These are phyloP conservation scores for Amphibolis antarctica DNA, from an alignment of 106 monocot species.

Conservation along the genomic window DNA sequence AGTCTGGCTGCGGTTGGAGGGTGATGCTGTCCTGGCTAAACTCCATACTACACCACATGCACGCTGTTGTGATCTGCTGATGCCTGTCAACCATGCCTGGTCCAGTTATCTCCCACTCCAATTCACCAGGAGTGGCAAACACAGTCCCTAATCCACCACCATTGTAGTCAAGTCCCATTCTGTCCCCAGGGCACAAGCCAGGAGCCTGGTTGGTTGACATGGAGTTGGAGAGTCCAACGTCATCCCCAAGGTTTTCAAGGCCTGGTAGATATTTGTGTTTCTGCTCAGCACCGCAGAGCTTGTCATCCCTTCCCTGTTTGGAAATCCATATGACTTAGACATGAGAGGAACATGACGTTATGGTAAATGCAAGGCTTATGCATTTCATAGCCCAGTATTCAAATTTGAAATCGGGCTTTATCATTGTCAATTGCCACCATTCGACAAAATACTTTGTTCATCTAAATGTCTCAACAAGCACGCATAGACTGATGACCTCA, in stretches of 20 bases:
- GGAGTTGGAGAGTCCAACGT: conserved; percentile 19
- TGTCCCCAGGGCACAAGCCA: conserved; percentile 9
- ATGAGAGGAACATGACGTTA: no score
- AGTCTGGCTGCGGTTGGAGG: conserved; percentile 27
- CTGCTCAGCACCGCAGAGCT: conserved; percentile 6
- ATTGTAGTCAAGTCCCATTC: conserved; percentile 31
- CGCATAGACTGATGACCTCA: no score
- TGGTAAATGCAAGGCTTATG: no score
- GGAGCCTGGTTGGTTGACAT: conserved; percentile 14
- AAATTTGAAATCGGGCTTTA: no score
- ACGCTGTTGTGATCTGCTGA: conserved; percentile 19
- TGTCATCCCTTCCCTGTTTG: conserved; percentile 20
- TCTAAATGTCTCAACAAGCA: no score
- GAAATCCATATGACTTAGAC: background rate
- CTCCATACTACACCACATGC: conserved; percentile 66
- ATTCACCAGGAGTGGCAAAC: conserved; percentile 15
- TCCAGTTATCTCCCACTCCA: conserved; percentile 40
- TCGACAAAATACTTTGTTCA: no score
- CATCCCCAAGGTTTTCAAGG: conserved; percentile 23
- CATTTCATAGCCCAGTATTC: no score
- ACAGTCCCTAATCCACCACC: conserved; percentile 8
- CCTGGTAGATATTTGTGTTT: conserved; percentile 21
- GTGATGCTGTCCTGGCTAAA: conserved; percentile 26
- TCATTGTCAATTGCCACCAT: no score
- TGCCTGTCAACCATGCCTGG: conserved; percentile 12